These are phyloP conservation scores for Diaporthe longicolla DNA, from an alignment of 2,329 filamentous ascomycete species.

Conservation along the genomic window DNA sequence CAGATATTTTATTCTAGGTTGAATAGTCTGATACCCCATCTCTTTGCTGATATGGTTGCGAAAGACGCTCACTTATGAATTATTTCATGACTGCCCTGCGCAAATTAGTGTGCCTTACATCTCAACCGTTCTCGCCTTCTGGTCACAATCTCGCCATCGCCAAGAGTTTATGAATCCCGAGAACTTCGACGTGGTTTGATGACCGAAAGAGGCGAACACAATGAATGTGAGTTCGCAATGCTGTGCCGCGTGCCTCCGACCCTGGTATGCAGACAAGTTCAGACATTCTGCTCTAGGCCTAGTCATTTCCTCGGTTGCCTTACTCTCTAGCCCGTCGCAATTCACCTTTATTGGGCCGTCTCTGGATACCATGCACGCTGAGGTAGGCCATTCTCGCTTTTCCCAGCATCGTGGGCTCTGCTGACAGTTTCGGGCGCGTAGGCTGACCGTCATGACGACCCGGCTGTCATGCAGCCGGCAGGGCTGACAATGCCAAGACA, in stretches of 20 bases:
- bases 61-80: constrained; percentile 15
- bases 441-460: constrained; percentile 7
- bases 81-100: neutral
- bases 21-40: neutral
- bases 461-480: constrained; percentile 1
- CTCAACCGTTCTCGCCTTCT: neutral
- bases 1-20: neutral
- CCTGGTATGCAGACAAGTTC: neutral
- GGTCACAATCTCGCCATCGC: constrained; percentile 3
- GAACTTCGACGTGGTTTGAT: neutral
- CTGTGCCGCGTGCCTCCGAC: neutral
- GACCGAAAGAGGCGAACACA: constrained; percentile 1
- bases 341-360: too few relatives aligned
- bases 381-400: too few relatives aligned
- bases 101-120: too few relatives aligned
- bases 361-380: too few relatives aligned
- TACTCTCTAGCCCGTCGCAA: neutral
- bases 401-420: neutral
- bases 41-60: neutral
- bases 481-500: constrained; percentile 19
- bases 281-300: neutral
- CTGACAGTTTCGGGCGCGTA: neutral
- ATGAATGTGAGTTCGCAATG: too few relatives aligned
- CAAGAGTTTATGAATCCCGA: neutral
- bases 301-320: neutral